Evolutionary conservation across 164 flowering plant genomes (phyloP), one percentile per base, ranked within the genome.

Genomic region (Annona cherimola): DNA sequence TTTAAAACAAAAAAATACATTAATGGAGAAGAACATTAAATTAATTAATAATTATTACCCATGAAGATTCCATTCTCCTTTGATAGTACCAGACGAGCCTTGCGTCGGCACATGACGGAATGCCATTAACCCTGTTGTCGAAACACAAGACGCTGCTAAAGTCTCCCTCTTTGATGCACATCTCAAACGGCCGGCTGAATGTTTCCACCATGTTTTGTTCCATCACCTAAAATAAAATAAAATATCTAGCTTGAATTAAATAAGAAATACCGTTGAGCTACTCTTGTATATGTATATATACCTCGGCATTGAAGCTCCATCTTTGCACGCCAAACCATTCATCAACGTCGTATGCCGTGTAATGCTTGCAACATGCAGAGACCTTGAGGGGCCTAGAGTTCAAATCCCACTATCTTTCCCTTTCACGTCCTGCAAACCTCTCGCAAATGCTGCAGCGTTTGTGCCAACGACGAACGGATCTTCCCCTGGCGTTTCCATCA

Each of bases 331-430:
- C 86, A 42, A 82, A 82, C 95, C 92, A 92, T 19, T 83, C 81
- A 67, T 92, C 95, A 40, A 92, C 81, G 74, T 92, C 97, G 80
- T 92, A 90, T 44, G 97, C 97, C 0, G 91, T 86, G 75, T 84
- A 90, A 50, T 92, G 97, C 50, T 92, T 92, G 80, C 97, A 92
- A 71, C 89, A 90, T 0, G 94, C 89, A 1, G 95, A 89, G 3
- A 92, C 92, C 71, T 92, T 92, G 3, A 90, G 75, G 35, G 83
- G 74, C 72, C 84, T 82, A 2, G 73, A 60, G 5, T 67, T 60
- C 42, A 20, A 20, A 35, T 73, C 76, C 26, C 42, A 2, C 9
- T 9, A 3, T 72, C 68, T 1, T 80, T 75, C 0, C 66, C 79
- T 5, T 39, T 70, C 7, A 70, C 76, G 8, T 88, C 84, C 62